Evolutionary conservation across 805 yeast species (phyloP).

Genomic region (Pichia exigua): DNA sequence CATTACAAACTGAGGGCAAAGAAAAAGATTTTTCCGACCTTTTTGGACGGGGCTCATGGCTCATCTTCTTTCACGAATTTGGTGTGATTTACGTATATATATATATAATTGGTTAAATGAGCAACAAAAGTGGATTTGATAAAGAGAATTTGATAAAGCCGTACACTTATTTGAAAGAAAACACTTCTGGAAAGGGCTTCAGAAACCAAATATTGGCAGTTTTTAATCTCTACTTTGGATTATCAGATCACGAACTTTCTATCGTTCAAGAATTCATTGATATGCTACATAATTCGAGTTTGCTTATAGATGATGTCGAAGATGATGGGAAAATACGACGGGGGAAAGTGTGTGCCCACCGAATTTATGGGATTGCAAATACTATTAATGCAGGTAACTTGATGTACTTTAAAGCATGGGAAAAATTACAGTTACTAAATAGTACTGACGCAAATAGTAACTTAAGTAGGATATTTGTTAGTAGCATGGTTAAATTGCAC

Average conservation of each 20-base stretch:
- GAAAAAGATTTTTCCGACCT: not conserved
- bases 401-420: slow-evolving; percentile 69
- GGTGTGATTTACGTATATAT: not conserved
- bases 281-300: slow-evolving; percentile 56
- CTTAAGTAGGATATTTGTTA: slow-evolving; percentile 38
- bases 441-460: slow-evolving; percentile 9
- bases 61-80: not conserved
- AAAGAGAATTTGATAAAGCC: slow-evolving; percentile 34
- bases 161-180: slow-evolving; percentile 38
- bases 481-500: slow-evolving; percentile 75
- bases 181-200: slow-evolving; percentile 50
- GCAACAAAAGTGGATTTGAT: slow-evolving; percentile 4
- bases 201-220: slow-evolving; percentile 41
- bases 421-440: slow-evolving; percentile 22
- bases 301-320: slow-evolving; percentile 82
- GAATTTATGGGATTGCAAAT: slow-evolving; percentile 66
- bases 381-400: slow-evolving; percentile 80
- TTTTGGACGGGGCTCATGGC: not conserved
- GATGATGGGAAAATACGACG: slow-evolving; percentile 66
- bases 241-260: slow-evolving; percentile 32
- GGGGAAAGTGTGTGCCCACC: slow-evolving; percentile 75
- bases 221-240: slow-evolving; percentile 44
- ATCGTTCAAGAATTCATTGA: slow-evolving; percentile 44
- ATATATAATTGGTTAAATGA: not conserved
- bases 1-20: not conserved